A percentile compares a stretch with the other conserved stretches of the same genome.
Conservation (phyloP, 2,329 filamentous ascomycete genomes). For the Fusarium tjaetaba region DNA sequence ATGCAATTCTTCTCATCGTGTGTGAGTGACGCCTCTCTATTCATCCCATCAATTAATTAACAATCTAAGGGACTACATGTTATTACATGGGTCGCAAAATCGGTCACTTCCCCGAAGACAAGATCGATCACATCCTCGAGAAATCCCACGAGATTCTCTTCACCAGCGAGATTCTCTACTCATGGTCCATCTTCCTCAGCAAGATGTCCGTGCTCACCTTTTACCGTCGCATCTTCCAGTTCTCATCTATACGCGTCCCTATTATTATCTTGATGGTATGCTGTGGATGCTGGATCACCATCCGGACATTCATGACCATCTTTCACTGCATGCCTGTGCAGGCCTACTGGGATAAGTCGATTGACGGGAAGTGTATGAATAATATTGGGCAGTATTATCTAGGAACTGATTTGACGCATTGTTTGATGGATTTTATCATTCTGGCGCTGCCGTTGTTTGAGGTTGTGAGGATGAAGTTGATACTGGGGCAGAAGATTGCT, state of each 20-base stretch:
- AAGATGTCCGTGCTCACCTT: slow-evolving; percentile 45
- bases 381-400: slow-evolving; percentile 20
- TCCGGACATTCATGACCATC: slow-evolving; percentile 35
- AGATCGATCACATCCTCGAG: slow-evolving; percentile 19
- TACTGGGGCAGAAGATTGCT: slow-evolving; percentile 25
- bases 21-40: slow-evolving; percentile 10
- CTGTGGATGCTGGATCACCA: slow-evolving; percentile 41
- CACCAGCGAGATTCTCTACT: slow-evolving; percentile 34
- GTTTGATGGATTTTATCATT: slow-evolving; percentile 29
- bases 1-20: slow-evolving; percentile 22
- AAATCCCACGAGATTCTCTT: slow-evolving; percentile 29
- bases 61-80: slow-evolving; percentile 13
- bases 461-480: slow-evolving; percentile 18
- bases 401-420: slow-evolving; percentile 27
- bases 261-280: slow-evolving; percentile 40
- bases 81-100: slow-evolving; percentile 29
- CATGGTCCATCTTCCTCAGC: slow-evolving; percentile 41
- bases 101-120: not conserved
- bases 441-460: slow-evolving; percentile 19
- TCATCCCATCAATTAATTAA: not conserved
- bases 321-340: slow-evolving; percentile 32
- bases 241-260: slow-evolving; percentile 41
- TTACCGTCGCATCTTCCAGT: slow-evolving; percentile 44
- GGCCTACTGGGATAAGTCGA: slow-evolving; percentile 30
- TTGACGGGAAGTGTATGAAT: slow-evolving; percentile 7